A percentile compares a stretch with the other conserved stretches of the same genome.
These are phyloP conservation scores for Suhomyces taliae DNA, from an alignment of 1,139 yeast species.

Conservation along the genomic window DNA sequence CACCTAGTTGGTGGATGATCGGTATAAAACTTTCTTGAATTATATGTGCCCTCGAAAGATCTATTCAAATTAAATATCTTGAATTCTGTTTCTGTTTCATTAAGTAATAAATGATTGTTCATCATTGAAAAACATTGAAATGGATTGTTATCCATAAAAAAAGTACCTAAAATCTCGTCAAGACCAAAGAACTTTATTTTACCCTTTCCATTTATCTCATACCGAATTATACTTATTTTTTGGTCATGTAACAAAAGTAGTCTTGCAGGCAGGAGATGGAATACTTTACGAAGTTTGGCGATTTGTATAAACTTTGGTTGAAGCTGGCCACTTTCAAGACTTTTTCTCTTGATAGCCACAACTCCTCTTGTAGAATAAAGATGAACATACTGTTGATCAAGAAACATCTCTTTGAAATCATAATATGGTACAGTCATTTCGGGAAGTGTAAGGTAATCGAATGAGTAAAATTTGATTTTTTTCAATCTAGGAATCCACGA, in stretches of 20 bases:
- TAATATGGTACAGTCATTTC: background rate
- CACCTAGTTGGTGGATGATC: constrained; percentile 2
- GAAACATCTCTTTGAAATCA: constrained; percentile 2
- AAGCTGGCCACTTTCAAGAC: background rate
- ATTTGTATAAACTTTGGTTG: background rate
- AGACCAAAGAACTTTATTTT: background rate
- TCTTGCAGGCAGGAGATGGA: constrained; percentile 1
- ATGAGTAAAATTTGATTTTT: background rate
- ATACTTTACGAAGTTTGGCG: constrained; percentile 1
- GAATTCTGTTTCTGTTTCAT: constrained; percentile 8
- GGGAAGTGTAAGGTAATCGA: background rate
- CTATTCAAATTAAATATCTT: constrained; percentile 8
- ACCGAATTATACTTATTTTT: constrained; percentile 2
- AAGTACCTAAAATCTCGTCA: constrained; percentile 25
- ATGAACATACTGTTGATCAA: constrained; percentile 2
- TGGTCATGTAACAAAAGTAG: constrained; percentile 4
- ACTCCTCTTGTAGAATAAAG: constrained; percentile 1
- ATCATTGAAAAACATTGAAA: constrained; percentile 4
- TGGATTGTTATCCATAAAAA: constrained; percentile 20
- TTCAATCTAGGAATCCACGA: background rate
- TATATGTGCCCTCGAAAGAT: background rate
- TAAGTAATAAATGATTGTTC: constrained; percentile 7
- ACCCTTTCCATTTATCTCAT: background rate
- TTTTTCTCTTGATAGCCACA: background rate
- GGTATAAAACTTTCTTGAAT: background rate